Percentiles rank a stretch among this genome's conserved stretches.
phyloP scores from a whole-genome alignment of 306 rosid species.

The Trifolium pratense region DNA sequence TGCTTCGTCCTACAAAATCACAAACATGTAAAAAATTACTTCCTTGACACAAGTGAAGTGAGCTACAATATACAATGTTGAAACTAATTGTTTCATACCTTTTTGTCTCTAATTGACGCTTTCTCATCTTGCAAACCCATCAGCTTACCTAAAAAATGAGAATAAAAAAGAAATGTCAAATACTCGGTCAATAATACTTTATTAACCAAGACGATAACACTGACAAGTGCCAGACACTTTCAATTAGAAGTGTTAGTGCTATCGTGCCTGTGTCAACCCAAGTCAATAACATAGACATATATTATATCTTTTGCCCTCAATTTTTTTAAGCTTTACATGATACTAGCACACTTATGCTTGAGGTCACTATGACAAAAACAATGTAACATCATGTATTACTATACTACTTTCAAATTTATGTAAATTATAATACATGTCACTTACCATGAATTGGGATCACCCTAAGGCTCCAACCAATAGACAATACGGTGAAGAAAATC shows the following conservation, averaged over 20 bases:
- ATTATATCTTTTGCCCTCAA: neutral
- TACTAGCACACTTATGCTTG: neutral
- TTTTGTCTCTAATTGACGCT: conserved; percentile 16
- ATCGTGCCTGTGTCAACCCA: neutral
- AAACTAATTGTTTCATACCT: conserved; percentile 46
- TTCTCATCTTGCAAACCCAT: conserved; percentile 45
- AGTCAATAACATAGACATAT: neutral
- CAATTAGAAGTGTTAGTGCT: too few relatives aligned
- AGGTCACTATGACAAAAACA: neutral
- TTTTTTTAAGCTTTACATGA: neutral
- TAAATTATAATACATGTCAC: conserved; percentile 1
- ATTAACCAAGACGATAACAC: too few relatives aligned
- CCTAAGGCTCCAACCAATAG: conserved; percentile 50
- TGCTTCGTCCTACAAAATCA: conserved; percentile 47
- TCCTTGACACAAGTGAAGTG: neutral
- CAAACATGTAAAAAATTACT: conserved; percentile 1
- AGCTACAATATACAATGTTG: neutral
- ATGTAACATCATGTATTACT: neutral
- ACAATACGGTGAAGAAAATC: conserved; percentile 53
- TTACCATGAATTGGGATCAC: conserved; percentile 51
- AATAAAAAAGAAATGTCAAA: neutral
- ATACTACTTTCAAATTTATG: neutral
- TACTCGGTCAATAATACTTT: neutral
- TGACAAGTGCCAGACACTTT: neutral
- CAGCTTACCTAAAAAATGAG: conserved; percentile 35